These are phyloP conservation scores for Aspergillus quadrilineatus DNA, from an alignment of 2,329 filamentous ascomycete genomes.

Conservation along the genomic window DNA sequence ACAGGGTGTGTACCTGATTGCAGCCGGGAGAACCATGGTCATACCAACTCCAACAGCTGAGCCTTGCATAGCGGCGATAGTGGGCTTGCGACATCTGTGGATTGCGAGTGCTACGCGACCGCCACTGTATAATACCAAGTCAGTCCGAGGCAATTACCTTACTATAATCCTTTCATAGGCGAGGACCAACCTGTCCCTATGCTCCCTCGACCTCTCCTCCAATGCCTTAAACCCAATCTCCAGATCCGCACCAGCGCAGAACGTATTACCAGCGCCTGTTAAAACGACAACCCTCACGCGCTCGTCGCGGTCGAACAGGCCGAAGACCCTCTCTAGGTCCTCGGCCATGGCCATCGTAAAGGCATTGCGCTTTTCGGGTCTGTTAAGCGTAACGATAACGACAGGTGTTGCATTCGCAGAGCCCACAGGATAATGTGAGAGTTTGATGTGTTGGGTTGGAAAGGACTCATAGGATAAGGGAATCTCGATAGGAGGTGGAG, in stretches of 20 bases:
- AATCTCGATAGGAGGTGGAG: constrained; percentile 18
- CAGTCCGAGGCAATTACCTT: not conserved
- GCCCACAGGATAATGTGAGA: constrained; percentile 40
- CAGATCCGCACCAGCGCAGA: constrained; percentile 59
- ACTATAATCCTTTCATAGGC: not conserved
- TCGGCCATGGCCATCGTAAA: constrained; percentile 54
- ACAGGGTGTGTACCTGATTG: constrained; percentile 41
- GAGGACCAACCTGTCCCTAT: constrained; percentile 53
- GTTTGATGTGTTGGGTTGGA: constrained; percentile 32
- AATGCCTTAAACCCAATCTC: constrained; percentile 51
- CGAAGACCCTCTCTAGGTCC: constrained; percentile 41
- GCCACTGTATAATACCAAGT: constrained; percentile 25
- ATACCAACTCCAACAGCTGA: constrained; percentile 59
- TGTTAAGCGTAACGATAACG: constrained; percentile 53
- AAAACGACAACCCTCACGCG: constrained; percentile 56
- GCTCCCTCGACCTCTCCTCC: constrained; percentile 45
- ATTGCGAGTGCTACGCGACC: constrained; percentile 50
- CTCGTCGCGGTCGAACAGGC: constrained; percentile 51
- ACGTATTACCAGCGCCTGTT: constrained; percentile 49
- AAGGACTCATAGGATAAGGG: constrained; percentile 38
- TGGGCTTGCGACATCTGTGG: constrained; percentile 57
- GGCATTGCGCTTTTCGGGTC: constrained; percentile 60
- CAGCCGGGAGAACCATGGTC: constrained; percentile 59
- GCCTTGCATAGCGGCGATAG: constrained; percentile 56
- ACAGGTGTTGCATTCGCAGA: constrained; percentile 53